Evolutionary conservation across 2,329 filamentous ascomycete genomes (phyloP).

Genomic region (Colletotrichum tropicicola): DNA sequence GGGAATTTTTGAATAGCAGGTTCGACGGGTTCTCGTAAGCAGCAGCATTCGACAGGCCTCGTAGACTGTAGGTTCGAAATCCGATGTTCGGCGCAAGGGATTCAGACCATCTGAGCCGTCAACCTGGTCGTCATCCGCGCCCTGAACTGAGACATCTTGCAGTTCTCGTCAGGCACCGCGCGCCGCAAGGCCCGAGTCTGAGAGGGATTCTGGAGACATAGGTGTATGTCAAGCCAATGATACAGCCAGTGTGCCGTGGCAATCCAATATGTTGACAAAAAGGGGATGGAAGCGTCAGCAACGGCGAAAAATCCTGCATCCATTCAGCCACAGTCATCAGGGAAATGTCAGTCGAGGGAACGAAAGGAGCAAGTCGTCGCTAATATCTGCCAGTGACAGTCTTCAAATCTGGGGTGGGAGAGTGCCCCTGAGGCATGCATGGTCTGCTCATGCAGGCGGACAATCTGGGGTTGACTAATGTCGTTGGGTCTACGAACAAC

Average conservation of each 20-base stretch:
- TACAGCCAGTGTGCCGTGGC: not conserved
- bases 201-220: not conserved
- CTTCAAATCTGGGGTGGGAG: not conserved
- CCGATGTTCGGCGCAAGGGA: too few species aligned
- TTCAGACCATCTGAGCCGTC: too few species aligned
- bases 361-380: not conserved
- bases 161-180: not conserved
- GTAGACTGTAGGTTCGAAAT: too few species aligned
- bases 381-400: not conserved
- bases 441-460: not conserved
- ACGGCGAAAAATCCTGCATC: not conserved
- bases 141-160: too few species aligned
- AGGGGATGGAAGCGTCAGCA: not conserved
- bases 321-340: not conserved
- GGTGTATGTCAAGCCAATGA: not conserved
- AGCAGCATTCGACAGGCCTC: too few species aligned
- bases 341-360: not conserved
- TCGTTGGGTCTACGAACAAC: not conserved
- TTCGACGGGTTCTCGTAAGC: too few species aligned
- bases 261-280: not conserved
- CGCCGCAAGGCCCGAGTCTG: not conserved
- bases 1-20: too few species aligned
- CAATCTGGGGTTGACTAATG: not conserved
- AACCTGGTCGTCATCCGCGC: too few species aligned
- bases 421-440: slow-evolving; percentile 12